Percentiles rank a stretch among this genome's conserved stretches.
phyloP scores from a whole-genome alignment of 805 yeast genomes.

The Zygosaccharomyces gambellarensis region DNA sequence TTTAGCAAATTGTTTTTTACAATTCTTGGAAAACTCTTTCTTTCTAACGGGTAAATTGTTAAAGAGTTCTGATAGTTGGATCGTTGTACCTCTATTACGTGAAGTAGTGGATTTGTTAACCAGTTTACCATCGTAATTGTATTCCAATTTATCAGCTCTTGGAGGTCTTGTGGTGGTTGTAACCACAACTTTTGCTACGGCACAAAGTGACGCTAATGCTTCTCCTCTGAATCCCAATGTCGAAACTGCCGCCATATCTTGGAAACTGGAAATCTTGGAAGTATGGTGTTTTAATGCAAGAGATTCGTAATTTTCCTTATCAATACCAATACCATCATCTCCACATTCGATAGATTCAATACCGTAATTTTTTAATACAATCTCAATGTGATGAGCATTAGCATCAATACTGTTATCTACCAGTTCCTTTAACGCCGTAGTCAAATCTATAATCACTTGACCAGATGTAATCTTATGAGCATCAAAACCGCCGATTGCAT shows the following conservation, averaged over 20 bases:
- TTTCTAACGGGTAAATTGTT: conserved; percentile 73
- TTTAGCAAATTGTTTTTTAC: conserved; percentile 66
- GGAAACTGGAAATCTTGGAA: conserved; percentile 55
- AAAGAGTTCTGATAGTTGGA: conserved; percentile 57
- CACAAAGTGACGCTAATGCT: conserved; percentile 67
- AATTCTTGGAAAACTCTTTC: conserved; percentile 63
- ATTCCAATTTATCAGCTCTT: conserved; percentile 51
- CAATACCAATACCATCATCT: conserved; percentile 69
- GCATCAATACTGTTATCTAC: conserved; percentile 89
- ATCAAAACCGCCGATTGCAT: conserved; percentile 46
- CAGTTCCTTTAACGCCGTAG: conserved; percentile 76
- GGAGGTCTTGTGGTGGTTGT: conserved; percentile 55
- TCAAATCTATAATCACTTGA: conserved; percentile 80
- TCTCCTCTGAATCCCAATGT: conserved; percentile 81
- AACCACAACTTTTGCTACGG: conserved; percentile 46
- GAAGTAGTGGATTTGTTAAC: conserved; percentile 38
- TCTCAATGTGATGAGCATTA: conserved; percentile 57
- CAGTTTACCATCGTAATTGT: conserved; percentile 53
- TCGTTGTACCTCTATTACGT: conserved; percentile 66
- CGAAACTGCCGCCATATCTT: conserved; percentile 46
- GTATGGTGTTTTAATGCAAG: conserved; percentile 63
- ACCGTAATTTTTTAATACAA: conserved; percentile 68
- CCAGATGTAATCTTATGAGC: conserved; percentile 82
- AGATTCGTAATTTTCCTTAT: conserved; percentile 44
- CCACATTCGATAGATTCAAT: conserved; percentile 59